A percentile compares a stretch with the other conserved stretches of the same genome.
These are phyloP conservation scores for Pyrenophora teres DNA, from an alignment of 2,329 filamentous ascomycete species.

Conservation along the genomic window DNA sequence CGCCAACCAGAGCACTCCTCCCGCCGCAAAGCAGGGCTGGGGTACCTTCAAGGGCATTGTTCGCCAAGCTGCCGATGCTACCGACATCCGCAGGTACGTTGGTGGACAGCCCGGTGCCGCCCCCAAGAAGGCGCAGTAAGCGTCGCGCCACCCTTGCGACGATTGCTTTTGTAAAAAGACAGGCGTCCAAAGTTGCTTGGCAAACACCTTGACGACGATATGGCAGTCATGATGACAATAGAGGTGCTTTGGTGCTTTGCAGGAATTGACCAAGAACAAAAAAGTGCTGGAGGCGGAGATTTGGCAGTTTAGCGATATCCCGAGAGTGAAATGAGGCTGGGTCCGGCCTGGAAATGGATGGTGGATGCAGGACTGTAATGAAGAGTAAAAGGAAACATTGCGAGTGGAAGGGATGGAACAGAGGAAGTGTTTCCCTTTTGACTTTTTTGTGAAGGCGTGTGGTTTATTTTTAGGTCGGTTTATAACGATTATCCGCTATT, in stretches of 20 bases:
- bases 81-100: conserved; percentile 76
- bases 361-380: too few species aligned
- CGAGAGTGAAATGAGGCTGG: not conserved
- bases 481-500: too few species aligned
- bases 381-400: too few species aligned
- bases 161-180: conserved; percentile 7
- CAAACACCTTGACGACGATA: conserved; percentile 32
- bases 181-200: conserved; percentile 6
- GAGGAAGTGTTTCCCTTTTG: too few species aligned
- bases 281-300: conserved; percentile 7
- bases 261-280: not conserved
- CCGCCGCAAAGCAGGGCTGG: conserved; percentile 79
- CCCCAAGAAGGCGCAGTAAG: conserved; percentile 67
- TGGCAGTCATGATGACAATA: conserved; percentile 24
- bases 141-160: conserved; percentile 12
- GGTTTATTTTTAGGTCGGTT: too few species aligned
- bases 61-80: conserved; percentile 76
- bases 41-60: conserved; percentile 73
- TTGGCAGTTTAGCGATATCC: conserved; percentile 14
- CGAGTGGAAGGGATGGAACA: too few species aligned
- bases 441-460: too few species aligned
- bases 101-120: conserved; percentile 57
- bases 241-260: conserved; percentile 3
- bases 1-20: conserved; percentile 84
- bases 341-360: too few species aligned